phyloP scores from a whole-genome alignment of 163 green algal species.

The Prototheca wickerhamii region DNA sequence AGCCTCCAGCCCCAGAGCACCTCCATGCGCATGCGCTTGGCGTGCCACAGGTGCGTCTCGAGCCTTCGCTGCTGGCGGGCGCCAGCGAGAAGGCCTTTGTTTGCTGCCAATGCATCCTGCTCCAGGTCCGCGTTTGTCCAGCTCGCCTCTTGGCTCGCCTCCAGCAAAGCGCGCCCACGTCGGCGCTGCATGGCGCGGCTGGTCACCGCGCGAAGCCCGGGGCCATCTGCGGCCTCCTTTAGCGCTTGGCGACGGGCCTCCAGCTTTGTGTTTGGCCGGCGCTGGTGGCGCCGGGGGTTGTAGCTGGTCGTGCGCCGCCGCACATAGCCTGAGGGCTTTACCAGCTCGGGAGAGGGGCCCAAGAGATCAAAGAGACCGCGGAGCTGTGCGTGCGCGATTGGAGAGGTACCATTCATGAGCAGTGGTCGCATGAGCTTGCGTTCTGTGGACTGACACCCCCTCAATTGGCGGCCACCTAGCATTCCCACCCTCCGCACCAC shows the following conservation, averaged over 20 bases:
- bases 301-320: conserved; percentile 27
- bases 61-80: conserved; percentile 3
- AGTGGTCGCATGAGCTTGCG: background rate
- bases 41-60: conserved; percentile 39
- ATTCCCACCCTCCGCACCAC: background rate
- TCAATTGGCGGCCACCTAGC: background rate
- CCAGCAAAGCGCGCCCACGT: conserved; percentile 8
- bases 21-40: conserved; percentile 35
- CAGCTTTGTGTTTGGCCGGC: conserved; percentile 19
- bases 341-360: background rate
- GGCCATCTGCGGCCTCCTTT: background rate
- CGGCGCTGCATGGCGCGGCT: conserved; percentile 32
- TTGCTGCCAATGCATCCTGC: background rate
- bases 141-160: background rate
- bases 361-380: background rate
- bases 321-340: conserved; percentile 1
- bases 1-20: background rate
- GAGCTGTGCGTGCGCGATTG: background rate
- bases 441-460: background rate
- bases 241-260: background rate
- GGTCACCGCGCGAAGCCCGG: too few species aligned
- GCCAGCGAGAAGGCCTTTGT: background rate
- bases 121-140: too few species aligned
- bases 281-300: conserved; percentile 18
- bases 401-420: too few species aligned